Conservation (phyloP, 805 yeast genomes). For the Candida pini region DNA sequence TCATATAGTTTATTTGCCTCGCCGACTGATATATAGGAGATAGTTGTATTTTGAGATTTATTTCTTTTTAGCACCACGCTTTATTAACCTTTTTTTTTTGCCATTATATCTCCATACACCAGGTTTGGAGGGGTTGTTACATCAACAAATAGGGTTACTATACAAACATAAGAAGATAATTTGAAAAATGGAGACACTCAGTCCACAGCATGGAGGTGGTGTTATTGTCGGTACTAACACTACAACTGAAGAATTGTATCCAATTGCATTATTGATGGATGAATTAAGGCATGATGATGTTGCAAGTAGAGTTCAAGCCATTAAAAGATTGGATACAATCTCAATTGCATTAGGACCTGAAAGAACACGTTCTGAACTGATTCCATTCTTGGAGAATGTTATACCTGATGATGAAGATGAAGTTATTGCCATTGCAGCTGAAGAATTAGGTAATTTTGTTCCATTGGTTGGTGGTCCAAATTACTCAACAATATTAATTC, state of each 20-base stretch:
- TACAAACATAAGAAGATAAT: no score
- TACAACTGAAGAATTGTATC: constrained; percentile 63
- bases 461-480: constrained; percentile 84
- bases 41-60: no score
- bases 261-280: constrained; percentile 93
- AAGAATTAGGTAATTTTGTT: constrained; percentile 80
- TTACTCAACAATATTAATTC: constrained; percentile 51
- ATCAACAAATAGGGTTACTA: no score
- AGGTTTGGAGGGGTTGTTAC: no score
- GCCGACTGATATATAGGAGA: no score
- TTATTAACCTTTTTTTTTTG: no score
- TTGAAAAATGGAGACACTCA: no score
- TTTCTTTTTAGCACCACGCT: no score
- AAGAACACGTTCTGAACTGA: constrained; percentile 79
- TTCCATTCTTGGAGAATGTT: constrained; percentile 85
- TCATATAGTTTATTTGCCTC: no score
- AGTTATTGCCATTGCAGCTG: constrained; percentile 89
- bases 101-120: no score
- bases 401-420: constrained; percentile 98
- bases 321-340: constrained; percentile 89
- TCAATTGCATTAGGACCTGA: constrained; percentile 94
- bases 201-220: no score
- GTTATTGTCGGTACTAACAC: no score
- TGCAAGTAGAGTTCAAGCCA: constrained; percentile 86
- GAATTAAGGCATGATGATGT: constrained; percentile 94